Evolutionary conservation across 2,329 filamentous ascomycete species (phyloP).

Genomic region (Cordyceps farinosa): DNA sequence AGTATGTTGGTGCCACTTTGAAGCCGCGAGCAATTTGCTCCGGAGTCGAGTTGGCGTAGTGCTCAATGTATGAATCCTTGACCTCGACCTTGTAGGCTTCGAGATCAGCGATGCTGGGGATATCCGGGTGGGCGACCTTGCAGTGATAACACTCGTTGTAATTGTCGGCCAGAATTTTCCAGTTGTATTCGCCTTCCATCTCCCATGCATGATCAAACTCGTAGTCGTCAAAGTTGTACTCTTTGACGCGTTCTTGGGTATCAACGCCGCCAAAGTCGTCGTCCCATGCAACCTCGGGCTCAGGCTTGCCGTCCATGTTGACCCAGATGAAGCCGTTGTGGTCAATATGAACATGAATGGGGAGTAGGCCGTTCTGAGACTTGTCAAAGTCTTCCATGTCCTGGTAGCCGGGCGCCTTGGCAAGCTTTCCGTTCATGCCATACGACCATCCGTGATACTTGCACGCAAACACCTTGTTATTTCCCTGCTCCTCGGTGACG

Average conservation of each 20-base stretch:
- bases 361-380: conserved; percentile 48
- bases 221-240: conserved; percentile 51
- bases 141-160: conserved; percentile 67
- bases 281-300: conserved; percentile 47
- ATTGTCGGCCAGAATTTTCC: conserved; percentile 60
- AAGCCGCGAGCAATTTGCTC: conserved; percentile 48
- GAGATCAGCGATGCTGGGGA: conserved; percentile 54
- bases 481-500: conserved; percentile 44
- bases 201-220: conserved; percentile 55
- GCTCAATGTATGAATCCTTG: conserved; percentile 47
- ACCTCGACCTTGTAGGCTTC: conserved; percentile 51
- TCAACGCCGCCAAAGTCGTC: conserved; percentile 50
- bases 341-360: conserved; percentile 47
- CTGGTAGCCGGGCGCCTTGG: conserved; percentile 55
- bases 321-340: conserved; percentile 51
- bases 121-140: conserved; percentile 55
- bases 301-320: conserved; percentile 48
- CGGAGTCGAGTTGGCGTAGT: conserved; percentile 43
- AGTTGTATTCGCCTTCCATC: conserved; percentile 55
- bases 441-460: conserved; percentile 60
- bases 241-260: conserved; percentile 40
- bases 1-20: conserved; percentile 45
- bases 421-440: conserved; percentile 48
- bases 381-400: conserved; percentile 50
- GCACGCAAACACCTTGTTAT: conserved; percentile 49